Percentiles rank a stretch among this genome's conserved stretches.
Conservation (phyloP, 768 basidiomycete genomes). For the Lentinula guzmanii region DNA sequence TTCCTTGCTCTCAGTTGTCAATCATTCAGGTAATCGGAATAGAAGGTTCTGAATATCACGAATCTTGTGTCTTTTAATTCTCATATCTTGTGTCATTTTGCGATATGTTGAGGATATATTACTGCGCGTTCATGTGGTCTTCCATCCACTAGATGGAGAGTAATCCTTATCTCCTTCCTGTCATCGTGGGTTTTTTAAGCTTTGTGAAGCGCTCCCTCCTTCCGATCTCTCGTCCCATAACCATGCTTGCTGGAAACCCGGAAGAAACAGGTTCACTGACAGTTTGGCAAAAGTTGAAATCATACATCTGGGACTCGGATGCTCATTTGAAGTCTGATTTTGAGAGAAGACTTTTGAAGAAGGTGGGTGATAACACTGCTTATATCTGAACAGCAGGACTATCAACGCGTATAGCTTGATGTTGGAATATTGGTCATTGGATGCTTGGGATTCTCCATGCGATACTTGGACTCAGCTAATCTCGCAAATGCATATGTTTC, state of each 20-base stretch:
- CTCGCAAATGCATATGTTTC: slow-evolving; percentile 17
- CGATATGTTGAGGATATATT: background rate
- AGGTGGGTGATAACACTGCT: slow-evolving; percentile 4
- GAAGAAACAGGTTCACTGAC: background rate
- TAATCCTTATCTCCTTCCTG: background rate
- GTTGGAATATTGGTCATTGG: slow-evolving; percentile 19
- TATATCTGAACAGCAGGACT: no score
- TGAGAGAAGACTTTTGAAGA: slow-evolving; percentile 16
- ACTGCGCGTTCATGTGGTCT: background rate
- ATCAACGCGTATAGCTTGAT: slow-evolving; percentile 9
- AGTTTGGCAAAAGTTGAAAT: slow-evolving; percentile 11
- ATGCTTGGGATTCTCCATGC: slow-evolving; percentile 19
- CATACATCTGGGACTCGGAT: slow-evolving; percentile 21
- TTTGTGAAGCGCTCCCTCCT: background rate
- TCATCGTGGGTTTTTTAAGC: background rate
- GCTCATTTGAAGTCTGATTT: slow-evolving; percentile 15
- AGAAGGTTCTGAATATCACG: background rate
- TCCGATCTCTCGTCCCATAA: background rate
- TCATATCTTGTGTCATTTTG: background rate
- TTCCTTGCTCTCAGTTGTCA: background rate
- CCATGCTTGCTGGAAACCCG: background rate
- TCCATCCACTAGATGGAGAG: background rate
- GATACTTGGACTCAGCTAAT: slow-evolving; percentile 19
- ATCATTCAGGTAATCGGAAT: background rate
- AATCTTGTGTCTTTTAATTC: background rate